A percentile compares a stretch with the other conserved stretches of the same genome.
Conservation (phyloP, 208 protist species). For the Angomonas deanei region DNA sequence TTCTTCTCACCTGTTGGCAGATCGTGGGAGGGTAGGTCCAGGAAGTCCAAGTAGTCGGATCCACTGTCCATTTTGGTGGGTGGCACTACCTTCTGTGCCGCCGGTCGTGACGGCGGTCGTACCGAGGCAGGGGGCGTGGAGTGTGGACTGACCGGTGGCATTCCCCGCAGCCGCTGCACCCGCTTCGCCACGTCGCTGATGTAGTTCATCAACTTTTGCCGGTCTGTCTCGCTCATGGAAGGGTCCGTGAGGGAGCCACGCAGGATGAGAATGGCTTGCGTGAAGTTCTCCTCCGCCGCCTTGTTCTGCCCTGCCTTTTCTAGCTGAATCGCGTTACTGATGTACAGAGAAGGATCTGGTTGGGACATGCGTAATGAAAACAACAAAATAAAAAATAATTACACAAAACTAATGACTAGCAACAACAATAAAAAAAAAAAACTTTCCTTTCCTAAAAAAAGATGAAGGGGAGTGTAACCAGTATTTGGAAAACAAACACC, state of each 20-base stretch:
- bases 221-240: slow-evolving; percentile 25
- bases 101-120: neutral
- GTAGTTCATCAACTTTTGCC: slow-evolving; percentile 40
- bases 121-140: neutral
- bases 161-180: slow-evolving; percentile 44
- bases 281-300: slow-evolving; percentile 76
- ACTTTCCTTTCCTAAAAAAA: too few relatives aligned
- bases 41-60: slow-evolving; percentile 25
- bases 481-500: too few relatives aligned
- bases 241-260: slow-evolving; percentile 24
- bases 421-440: too few relatives aligned
- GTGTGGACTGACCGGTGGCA: neutral
- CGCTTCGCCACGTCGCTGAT: slow-evolving; percentile 56
- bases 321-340: slow-evolving; percentile 50
- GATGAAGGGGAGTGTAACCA: too few relatives aligned
- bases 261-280: slow-evolving; percentile 41
- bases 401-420: neutral
- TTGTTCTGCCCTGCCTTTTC: slow-evolving; percentile 34
- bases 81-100: neutral
- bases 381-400: neutral
- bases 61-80: neutral
- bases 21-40: slow-evolving; percentile 8
- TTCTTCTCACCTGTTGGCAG: neutral
- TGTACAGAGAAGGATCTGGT: slow-evolving; percentile 14
- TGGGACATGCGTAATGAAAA: neutral